Conservation (phyloP, 257 asterid genomes). For the Thymus mandschuricus region DNA sequence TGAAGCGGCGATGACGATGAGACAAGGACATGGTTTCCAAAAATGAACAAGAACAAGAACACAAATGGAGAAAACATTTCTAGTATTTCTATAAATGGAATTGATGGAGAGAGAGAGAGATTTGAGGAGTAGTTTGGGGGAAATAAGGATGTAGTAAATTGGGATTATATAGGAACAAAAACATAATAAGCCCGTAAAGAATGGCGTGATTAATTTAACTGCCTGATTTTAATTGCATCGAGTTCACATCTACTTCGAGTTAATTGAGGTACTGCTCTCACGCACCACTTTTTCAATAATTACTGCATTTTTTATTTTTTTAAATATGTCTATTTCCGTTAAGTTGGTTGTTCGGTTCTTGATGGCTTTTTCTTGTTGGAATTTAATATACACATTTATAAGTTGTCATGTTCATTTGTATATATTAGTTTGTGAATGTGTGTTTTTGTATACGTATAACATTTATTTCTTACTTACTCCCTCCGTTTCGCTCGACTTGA, state of each 20-base stretch:
- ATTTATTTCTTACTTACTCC: too few species aligned
- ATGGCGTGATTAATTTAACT: conserved; percentile 68
- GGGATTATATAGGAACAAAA: conserved; percentile 32
- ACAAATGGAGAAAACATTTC: conserved; percentile 26
- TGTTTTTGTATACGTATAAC: too few species aligned
- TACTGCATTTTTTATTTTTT: background rate
- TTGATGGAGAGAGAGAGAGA: background rate
- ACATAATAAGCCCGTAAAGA: conserved; percentile 42
- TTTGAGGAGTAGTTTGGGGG: background rate
- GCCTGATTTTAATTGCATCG: conserved; percentile 22
- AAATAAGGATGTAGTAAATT: conserved; percentile 19
- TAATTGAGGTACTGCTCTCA: background rate
- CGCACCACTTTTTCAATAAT: background rate
- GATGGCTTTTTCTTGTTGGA: background rate
- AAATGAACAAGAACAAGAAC: conserved; percentile 27
- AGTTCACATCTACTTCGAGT: conserved; percentile 33
- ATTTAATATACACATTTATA: background rate
- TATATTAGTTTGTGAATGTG: too few species aligned
- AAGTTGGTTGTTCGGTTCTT: conserved; percentile 18
- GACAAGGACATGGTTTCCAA: conserved; percentile 21
- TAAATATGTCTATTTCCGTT: conserved; percentile 34
- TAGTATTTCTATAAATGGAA: background rate
- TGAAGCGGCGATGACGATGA: conserved; percentile 35
- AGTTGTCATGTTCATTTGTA: too few species aligned
- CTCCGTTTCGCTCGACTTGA: too few species aligned